Base-by-base conservation (phyloP, 2,329 filamentous ascomycete genomes). In the Tolypocladium amazonense region DNA sequence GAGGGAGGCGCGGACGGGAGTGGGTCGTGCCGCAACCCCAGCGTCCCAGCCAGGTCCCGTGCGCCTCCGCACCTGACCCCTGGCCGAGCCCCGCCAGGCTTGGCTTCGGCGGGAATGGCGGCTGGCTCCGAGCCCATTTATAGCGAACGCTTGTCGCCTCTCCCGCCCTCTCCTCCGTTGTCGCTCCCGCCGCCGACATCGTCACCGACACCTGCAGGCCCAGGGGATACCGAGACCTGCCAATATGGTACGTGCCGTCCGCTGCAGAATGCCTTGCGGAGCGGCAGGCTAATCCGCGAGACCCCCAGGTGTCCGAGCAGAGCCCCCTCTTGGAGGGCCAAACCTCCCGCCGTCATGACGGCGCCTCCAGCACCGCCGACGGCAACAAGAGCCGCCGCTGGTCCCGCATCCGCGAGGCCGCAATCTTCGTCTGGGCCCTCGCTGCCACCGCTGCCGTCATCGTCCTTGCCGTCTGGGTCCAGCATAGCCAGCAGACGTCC, bases 351-450 rank as follows among this genome's bases (percentile, higher is more conserved):
- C 9, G 58, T 33, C 50, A 60, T 11, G 43, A 62, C 55, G 56
- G 58, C 58, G n/a, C 47, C 60, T 20, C 56, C 53, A 61, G 35
- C 56, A 61, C 56, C 43, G 62, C 27, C 38, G 14, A 4, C n/a
- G 25, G 14, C 39, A 65, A 60, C 58, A 68, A 65, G 41, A 43
- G 62, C 41, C 58, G 60, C 12, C 69, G 75, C 55, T 67, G 72
- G 50, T 70, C 70, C 61, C 82, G 83, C 72, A 72, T 82, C 59
- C 84, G 88, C 62, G 90, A 97, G 71, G 73, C 89, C 58, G 82
- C 87, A 30, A 76, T 96, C 63, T 92, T 96, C 70, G 75, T 82
- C 56, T 96, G 92, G 92, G 91, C 92, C 6, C 74, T 94, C 20
- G 67, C 93, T 30, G 91, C 92, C 23, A 96, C 92, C 0, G 84